Evolutionary conservation across 805 yeast genomes (phyloP).

Genomic region (Saccharomyces paradoxus): DNA sequence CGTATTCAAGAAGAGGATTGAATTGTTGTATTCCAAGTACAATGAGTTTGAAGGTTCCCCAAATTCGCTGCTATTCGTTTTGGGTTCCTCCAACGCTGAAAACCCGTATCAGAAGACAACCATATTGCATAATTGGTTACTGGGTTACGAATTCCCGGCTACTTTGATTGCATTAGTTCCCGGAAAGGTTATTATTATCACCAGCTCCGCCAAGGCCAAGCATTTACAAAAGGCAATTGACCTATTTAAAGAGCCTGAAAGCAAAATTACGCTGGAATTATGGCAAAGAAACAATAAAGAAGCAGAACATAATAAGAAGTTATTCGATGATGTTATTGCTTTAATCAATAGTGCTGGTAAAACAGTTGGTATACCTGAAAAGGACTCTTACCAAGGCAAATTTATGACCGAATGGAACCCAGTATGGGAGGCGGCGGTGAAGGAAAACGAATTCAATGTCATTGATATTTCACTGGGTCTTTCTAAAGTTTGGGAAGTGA

Average conservation of each 20-base stretch:
- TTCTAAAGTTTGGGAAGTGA: conserved; percentile 56
- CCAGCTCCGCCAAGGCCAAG: conserved; percentile 79
- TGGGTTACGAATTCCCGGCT: conserved; percentile 95
- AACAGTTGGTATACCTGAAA: conserved; percentile 58
- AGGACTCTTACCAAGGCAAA: conserved; percentile 77
- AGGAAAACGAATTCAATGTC: conserved; percentile 33
- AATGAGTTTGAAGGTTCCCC: conserved; percentile 27
- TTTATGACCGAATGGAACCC: conserved; percentile 74
- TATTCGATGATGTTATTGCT: conserved; percentile 49
- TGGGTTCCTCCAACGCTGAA: conserved; percentile 81
- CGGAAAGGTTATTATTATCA: conserved; percentile 54
- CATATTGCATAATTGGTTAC: conserved; percentile 79
- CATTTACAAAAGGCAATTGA: conserved; percentile 40
- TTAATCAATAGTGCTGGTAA: conserved; percentile 39
- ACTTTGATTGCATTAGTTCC: conserved; percentile 63
- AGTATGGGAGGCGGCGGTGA: conserved; percentile 32
- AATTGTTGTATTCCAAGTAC: conserved; percentile 21
- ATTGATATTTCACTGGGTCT: conserved; percentile 48
- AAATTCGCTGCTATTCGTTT: conserved; percentile 52
- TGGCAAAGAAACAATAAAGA: conserved; percentile 74
- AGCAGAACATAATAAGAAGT: conserved; percentile 58
- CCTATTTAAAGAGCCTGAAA: conserved; percentile 42
- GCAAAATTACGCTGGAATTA: conserved; percentile 43
- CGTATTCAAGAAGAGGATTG: conserved; percentile 23
- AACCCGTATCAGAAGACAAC: conserved; percentile 86